Base-by-base conservation (phyloP, 768 basidiomycete genomes). In the Atractiella rhizophila region DNA sequence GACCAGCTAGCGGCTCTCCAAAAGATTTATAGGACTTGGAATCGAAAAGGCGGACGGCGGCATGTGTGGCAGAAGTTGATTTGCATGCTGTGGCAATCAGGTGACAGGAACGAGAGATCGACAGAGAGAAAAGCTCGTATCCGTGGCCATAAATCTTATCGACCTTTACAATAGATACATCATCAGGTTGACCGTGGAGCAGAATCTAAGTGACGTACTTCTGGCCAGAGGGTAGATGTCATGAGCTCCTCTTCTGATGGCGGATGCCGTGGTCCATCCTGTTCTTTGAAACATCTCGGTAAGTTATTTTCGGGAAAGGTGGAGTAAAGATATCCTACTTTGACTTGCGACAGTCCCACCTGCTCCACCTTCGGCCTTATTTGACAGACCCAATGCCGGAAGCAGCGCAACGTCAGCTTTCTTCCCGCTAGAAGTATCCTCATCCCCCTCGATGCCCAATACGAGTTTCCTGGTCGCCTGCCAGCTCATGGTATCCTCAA, bases 91-190 rank as follows among this genome's bases (percentile, higher is more conserved):
- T 83, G 3, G 86, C 91, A 18, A 94, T 64, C 37, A 81, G 58
- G 30, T 64, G 60, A 24, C 67, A 68, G 5, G 69, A 66, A 38
- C 68, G 69, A 2, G 91, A 91, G 1, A 74, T 66, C 0, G 74
- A 71, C 10, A 94, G 61, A 0, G 76, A 68, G 35, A 86, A 76
- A 7, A 79, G 82, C 68, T 98, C 91, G 52, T 94, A 96, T 30
- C 88, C 85, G 58, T 96, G 91, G 4, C 88, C 91, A 56, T 91
- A 98, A 1, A 98, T 65, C 57, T 98, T 98, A 52, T 96, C 91
- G 1, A 72, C 43, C 45, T 49, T 37, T 15, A 2, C 15, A 18
- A 0, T 8, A 1, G 5, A 13, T 1, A 12, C 5, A 12, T 6
- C 10, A 28, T 13, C 34, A 37, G 31, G 1, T 16, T 0, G 7